phyloP scores from a whole-genome alignment of 495 filamentous ascomycete species.

The Aspergillus ellipticus region DNA sequence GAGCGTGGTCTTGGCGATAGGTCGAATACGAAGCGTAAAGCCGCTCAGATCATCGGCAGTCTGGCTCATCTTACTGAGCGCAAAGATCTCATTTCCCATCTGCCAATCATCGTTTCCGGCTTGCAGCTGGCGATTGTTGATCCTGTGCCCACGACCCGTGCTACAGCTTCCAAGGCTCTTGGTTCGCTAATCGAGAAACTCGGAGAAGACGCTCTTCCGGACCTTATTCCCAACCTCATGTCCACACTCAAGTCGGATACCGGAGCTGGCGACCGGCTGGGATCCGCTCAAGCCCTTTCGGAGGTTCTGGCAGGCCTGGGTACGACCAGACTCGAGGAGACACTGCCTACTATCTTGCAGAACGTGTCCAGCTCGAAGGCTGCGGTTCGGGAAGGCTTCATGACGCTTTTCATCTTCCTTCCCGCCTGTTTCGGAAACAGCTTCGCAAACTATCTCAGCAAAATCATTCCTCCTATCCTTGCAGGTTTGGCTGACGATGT shows the following conservation, averaged over 20 bases:
- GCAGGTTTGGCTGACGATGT: slow-evolving; percentile 92
- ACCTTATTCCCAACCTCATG: slow-evolving; percentile 97
- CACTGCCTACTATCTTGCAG: slow-evolving; percentile 91
- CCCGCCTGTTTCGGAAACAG: slow-evolving; percentile 98
- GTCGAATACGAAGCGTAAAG: slow-evolving; percentile 91
- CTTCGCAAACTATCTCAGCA: slow-evolving; percentile 91
- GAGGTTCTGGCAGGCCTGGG: slow-evolving; percentile 95
- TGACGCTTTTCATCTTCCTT: slow-evolving; percentile 98
- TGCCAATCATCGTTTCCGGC: slow-evolving; percentile 89
- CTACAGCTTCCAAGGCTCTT: slow-evolving; percentile 92
- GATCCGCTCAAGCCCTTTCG: slow-evolving; percentile 93
- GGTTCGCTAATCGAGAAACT: slow-evolving; percentile 95
- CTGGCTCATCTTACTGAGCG: slow-evolving; percentile 94
- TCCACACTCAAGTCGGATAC: slow-evolving; percentile 94
- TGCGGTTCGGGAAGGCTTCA: slow-evolving; percentile 92
- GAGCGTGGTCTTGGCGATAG: slow-evolving; percentile 88
- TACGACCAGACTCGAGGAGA: slow-evolving; percentile 89
- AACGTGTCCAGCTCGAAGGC: slow-evolving; percentile 91
- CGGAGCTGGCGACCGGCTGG: slow-evolving; percentile 89
- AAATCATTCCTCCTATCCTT: slow-evolving; percentile 94
- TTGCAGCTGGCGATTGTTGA: slow-evolving; percentile 86
- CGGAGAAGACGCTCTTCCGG: slow-evolving; percentile 92
- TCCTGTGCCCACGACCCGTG: slow-evolving; percentile 93
- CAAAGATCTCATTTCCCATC: slow-evolving; percentile 85
- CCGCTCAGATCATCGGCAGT: slow-evolving; percentile 94